Evolutionary conservation across 2,329 filamentous ascomycete genomes (phyloP).

Genomic region (Ascochyta clinopodiicola): DNA sequence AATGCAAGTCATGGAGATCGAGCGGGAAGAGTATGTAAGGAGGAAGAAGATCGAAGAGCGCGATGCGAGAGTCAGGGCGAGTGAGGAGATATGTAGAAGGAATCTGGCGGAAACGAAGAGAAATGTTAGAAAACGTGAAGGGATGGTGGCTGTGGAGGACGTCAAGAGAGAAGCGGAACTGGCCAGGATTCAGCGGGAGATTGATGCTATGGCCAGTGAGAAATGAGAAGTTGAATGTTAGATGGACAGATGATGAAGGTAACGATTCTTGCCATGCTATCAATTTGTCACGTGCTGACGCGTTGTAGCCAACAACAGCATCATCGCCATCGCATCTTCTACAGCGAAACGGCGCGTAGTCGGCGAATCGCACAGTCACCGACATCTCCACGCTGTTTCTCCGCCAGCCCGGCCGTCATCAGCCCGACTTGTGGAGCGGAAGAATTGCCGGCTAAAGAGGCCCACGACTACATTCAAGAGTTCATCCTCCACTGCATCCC

Average conservation of each 20-base stretch:
- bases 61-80: not conserved
- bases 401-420: conserved; percentile 11
- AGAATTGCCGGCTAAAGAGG: conserved; percentile 45
- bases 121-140: not conserved
- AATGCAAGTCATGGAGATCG: not conserved
- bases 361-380: not conserved
- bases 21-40: not conserved
- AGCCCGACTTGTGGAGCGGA: conserved; percentile 27
- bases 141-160: not conserved
- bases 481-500: conserved; percentile 17
- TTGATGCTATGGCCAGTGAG: not conserved
- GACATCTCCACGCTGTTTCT: not conserved
- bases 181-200: not conserved
- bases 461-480: conserved; percentile 19
- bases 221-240: not conserved
- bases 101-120: not conserved
- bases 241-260: not conserved
- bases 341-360: not conserved
- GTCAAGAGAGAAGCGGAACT: not conserved
- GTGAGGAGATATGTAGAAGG: not conserved
- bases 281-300: not conserved
- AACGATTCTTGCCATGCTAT: not conserved
- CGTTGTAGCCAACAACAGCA: not conserved
- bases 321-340: not conserved
- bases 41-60: not conserved